Base-by-base conservation (phyloP, 768 basidiomycete species). In the Tremella yokohamensis region DNA sequence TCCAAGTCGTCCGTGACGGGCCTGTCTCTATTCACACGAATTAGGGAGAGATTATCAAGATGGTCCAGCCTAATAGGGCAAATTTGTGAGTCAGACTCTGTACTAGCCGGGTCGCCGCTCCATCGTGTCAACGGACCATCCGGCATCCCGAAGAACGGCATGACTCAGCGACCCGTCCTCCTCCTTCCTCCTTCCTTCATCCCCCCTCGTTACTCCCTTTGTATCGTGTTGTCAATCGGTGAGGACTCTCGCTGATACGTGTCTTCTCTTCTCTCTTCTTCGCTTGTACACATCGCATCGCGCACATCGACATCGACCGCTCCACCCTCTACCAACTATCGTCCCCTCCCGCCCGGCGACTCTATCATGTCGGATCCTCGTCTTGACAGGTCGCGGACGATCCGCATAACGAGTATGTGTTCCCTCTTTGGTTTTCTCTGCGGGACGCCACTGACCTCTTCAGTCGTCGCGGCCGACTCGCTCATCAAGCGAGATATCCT, bases 401-500 rank as follows among this genome's bases (percentile, higher is more conserved):
- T 65, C 34, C 57, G 64, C 26, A 65, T 65, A n/a, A 63, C 62
- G 20, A 63, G 62, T 63, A 50, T 19, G 62, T 63, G 47, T 20
- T 18, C 19, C 45, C 24, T 16, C 38, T 29, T 48, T 51, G 20
- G 22, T 51, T 51, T 51, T 26, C 3, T 26, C 25, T 29, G 19
- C 3, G 4, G n/a, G 4, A 34, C 29, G 4, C 20, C 3, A 37
- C 50, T 26, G 38, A n/a, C 39, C 22, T 54, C 16, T 50, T 58
- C 66, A 96, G 92, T 93, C 62, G 92, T 99, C 62, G 94, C 96
- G 56, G 96, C 70, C 60, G 72, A 76, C 49, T 73, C 70, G 16
- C 64, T 76, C 56, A 66, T 72, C 62, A 75, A 75, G 62, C 61
- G 74, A 15, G 74, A 75, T 61, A 65, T 77, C 25, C 92, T 96